Conservation (phyloP, 345 rosid genomes). For the Citrus unshiu region DNA sequence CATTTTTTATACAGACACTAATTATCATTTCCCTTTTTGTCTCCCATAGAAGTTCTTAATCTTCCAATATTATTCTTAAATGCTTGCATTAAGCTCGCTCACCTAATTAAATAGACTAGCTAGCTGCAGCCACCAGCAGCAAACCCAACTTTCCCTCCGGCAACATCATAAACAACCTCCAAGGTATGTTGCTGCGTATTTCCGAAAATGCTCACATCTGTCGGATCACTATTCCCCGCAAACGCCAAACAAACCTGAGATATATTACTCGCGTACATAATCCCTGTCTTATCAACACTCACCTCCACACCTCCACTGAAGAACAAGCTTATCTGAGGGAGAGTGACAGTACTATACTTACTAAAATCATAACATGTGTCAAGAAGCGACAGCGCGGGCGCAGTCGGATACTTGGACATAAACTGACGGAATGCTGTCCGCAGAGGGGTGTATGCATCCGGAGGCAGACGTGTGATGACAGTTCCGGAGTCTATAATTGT, state of each 20-base stretch:
- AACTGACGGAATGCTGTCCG: not conserved
- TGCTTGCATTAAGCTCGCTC: not conserved
- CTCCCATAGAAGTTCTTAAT: too few relatives aligned
- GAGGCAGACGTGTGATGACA: not conserved
- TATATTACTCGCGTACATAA: constrained; percentile 24
- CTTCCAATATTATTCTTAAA: too few relatives aligned
- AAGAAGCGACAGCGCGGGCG: not conserved
- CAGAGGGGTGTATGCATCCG: not conserved
- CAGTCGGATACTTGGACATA: not conserved
- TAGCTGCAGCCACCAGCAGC: constrained; percentile 53
- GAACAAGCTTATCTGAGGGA: constrained; percentile 51
- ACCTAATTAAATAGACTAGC: not conserved
- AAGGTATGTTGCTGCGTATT: constrained; percentile 64
- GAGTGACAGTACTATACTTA: not conserved
- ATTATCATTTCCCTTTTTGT: too few relatives aligned
- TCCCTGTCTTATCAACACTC: constrained; percentile 40
- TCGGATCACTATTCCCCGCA: constrained; percentile 57
- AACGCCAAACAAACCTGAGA: constrained; percentile 80
- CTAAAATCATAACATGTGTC: not conserved
- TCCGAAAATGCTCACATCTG: constrained; percentile 49
- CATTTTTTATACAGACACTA: too few relatives aligned
- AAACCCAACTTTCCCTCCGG: constrained; percentile 57
- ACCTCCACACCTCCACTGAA: constrained; percentile 46
- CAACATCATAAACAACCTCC: constrained; percentile 67
- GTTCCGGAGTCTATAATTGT: not conserved